phyloP scores from a whole-genome alignment of 2,329 filamentous ascomycete species.

The Ophiostoma ulmi region DNA sequence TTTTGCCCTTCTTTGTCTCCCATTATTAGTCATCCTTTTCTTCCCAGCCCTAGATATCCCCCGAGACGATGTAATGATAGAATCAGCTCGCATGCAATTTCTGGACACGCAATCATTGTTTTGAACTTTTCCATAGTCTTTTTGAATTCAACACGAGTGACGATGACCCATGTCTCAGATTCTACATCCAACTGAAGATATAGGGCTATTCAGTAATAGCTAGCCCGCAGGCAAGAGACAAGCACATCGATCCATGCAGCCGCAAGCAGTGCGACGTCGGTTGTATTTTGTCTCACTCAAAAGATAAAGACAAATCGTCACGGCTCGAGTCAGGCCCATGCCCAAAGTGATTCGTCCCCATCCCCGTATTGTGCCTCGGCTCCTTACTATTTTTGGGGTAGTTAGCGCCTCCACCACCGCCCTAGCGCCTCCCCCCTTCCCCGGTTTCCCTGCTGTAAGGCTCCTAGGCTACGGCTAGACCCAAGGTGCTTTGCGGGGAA shows the following conservation, averaged over 20 bases:
- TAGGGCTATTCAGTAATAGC: neutral
- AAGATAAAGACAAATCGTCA: neutral
- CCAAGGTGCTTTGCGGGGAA: constrained; percentile 7
- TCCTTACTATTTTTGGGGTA: neutral
- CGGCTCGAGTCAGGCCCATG: neutral
- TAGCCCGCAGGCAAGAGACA: neutral
- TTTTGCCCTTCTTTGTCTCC: neutral
- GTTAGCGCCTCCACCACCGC: neutral
- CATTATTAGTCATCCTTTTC: neutral
- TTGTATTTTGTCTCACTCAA: neutral
- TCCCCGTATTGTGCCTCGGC: neutral
- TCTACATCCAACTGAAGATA: neutral
- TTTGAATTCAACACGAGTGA: too few relatives aligned
- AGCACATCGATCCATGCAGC: neutral
- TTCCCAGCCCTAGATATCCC: neutral
- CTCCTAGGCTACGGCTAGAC: neutral
- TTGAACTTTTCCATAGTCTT: too few relatives aligned
- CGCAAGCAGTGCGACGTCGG: neutral
- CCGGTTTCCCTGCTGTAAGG: neutral
- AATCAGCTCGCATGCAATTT: neutral
- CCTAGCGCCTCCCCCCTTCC: neutral
- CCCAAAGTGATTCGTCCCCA: neutral
- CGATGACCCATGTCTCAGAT: neutral
- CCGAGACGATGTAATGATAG: constrained; percentile 6
- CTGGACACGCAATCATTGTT: neutral